Percentiles rank a stretch among this genome's conserved stretches.
Evolutionary conservation across 805 yeast genomes (phyloP).

Genomic region (Zygosaccharomyces lentus): DNA sequence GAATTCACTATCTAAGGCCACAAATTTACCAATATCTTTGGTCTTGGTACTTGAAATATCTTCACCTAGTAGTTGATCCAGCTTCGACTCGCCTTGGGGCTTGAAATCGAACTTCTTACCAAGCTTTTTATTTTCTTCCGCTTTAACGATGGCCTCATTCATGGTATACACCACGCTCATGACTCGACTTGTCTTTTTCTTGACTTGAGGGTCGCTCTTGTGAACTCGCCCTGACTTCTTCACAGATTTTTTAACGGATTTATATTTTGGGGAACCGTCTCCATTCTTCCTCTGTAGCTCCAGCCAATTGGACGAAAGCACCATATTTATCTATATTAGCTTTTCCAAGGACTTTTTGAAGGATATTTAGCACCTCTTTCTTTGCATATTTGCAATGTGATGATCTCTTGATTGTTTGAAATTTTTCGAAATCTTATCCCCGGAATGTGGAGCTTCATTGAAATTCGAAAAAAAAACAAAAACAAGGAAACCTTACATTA

Average conservation of each 20-base stretch:
- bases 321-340: slow-evolving; percentile 20
- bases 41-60: slow-evolving; percentile 23
- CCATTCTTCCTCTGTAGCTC: slow-evolving; percentile 24
- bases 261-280: slow-evolving; percentile 11
- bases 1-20: slow-evolving; percentile 91
- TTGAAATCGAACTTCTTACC: slow-evolving; percentile 25
- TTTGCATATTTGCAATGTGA: slow-evolving; percentile 1
- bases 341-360: neutral
- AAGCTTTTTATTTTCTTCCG: slow-evolving; percentile 21
- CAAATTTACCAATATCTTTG: slow-evolving; percentile 58
- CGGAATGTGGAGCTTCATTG: neutral
- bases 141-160: slow-evolving; percentile 28
- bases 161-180: slow-evolving; percentile 33
- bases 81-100: slow-evolving; percentile 6
- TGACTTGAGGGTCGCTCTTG: neutral
- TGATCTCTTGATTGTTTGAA: slow-evolving; percentile 9
- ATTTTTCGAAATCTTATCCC: neutral
- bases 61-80: neutral
- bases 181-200: slow-evolving; percentile 18
- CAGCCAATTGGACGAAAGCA: slow-evolving; percentile 37
- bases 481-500: neutral
- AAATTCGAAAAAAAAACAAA: neutral
- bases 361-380: neutral
- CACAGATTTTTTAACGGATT: neutral
- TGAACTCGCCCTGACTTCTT: neutral